Conservation (phyloP, 2,329 filamentous ascomycete genomes). For the Colletotrichum sp. region DNA sequence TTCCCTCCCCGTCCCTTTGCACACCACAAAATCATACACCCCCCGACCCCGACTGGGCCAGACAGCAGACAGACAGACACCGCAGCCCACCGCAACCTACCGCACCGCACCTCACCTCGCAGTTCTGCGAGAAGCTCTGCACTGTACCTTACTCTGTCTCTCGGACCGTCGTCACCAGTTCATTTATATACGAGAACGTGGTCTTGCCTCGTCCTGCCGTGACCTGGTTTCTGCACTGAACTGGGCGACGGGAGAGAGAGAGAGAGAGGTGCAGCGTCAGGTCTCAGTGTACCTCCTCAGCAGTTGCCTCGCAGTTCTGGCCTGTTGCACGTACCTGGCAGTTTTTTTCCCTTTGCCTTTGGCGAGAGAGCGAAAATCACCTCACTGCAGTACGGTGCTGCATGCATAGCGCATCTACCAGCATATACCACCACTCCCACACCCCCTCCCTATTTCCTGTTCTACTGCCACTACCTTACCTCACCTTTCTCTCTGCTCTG, state of each 20-base stretch:
- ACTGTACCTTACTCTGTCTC: conserved; percentile 3
- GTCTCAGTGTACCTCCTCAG: neutral
- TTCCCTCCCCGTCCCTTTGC: neutral
- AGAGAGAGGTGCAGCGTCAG: neutral
- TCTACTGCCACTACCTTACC: neutral
- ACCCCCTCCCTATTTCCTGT: conserved; percentile 13
- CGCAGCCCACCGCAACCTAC: neutral
- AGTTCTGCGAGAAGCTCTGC: neutral
- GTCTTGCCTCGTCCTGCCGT: conserved; percentile 2
- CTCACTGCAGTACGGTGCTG: conserved; percentile 18
- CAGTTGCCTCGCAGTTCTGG: neutral
- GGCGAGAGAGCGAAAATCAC: conserved; percentile 17
- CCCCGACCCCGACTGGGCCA: neutral
- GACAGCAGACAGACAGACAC: neutral
- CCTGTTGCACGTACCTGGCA: conserved; percentile 13
- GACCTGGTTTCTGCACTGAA: neutral
- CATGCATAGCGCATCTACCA: conserved; percentile 18
- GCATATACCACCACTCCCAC: conserved; percentile 16
- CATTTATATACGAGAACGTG: neutral
- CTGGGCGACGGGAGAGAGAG: neutral
- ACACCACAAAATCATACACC: neutral
- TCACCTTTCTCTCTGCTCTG: conserved; percentile 13
- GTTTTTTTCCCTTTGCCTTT: conserved; percentile 16
- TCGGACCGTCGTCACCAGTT: conserved; percentile 17
- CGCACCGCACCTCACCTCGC: neutral